Evolutionary conservation across 352 stramenopile species (phyloP).

Genomic region (Globisporangium iwayamae): DNA sequence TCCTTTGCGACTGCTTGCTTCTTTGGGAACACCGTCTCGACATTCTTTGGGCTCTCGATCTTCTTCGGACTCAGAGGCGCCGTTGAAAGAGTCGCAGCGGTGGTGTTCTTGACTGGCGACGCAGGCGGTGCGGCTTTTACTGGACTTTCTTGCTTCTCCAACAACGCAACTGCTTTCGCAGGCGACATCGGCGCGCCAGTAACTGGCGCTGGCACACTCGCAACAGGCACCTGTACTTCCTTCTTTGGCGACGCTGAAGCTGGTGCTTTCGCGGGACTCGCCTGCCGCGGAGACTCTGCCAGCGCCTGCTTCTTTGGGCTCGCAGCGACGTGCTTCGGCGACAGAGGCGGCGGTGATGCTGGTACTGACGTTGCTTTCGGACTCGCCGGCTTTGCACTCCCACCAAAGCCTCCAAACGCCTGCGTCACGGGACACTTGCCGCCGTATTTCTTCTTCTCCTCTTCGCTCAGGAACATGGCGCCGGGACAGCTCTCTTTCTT

Average conservation of each 20-base stretch:
- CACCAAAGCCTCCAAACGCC: constrained; percentile 20
- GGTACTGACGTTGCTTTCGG: constrained; percentile 13
- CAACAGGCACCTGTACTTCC: not conserved
- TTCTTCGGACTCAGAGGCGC: constrained; percentile 11
- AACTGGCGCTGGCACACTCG: not conserved
- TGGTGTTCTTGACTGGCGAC: not conserved
- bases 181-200: not conserved
- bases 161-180: constrained; percentile 18
- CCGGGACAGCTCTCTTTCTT: constrained; percentile 25
- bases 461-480: constrained; percentile 24
- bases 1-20: constrained; percentile 19
- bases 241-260: constrained; percentile 14
- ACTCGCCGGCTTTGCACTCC: not conserved
- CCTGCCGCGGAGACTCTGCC: not conserved
- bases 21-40: not conserved
- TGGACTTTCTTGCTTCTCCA: constrained; percentile 24
- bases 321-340: not conserved
- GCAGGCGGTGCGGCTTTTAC: constrained; percentile 4
- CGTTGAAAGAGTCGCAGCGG: not conserved
- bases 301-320: constrained; percentile 11
- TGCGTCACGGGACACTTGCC: constrained; percentile 41
- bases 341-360: not conserved
- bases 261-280: constrained; percentile 4
- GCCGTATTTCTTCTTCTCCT: constrained; percentile 32
- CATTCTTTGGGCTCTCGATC: constrained; percentile 13